These are phyloP conservation scores for Alternaria incomplexa DNA, from an alignment of 2,329 filamentous ascomycete genomes.

Conservation along the genomic window DNA sequence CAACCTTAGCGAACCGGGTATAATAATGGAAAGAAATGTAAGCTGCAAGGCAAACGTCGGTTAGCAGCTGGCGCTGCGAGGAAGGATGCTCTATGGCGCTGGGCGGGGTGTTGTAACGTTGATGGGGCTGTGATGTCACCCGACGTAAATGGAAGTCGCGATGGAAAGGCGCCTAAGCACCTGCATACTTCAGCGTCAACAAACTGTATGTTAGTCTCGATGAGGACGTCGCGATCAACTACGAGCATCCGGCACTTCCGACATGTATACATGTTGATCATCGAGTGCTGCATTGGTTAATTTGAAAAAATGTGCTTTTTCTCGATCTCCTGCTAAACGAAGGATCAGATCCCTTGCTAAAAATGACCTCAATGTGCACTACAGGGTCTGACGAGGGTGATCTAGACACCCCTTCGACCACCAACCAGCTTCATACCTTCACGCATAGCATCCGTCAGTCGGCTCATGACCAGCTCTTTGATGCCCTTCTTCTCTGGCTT, in stretches of 20 bases:
- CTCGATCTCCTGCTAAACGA: neutral
- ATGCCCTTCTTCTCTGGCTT: constrained; percentile 36
- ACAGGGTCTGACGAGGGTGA: neutral
- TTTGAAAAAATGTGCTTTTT: neutral
- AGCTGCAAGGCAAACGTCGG: neutral
- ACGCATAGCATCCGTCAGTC: constrained; percentile 41
- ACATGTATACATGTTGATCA: neutral
- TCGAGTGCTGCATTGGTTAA: neutral
- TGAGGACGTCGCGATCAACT: neutral
- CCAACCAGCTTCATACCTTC: constrained; percentile 44
- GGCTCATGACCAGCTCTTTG: constrained; percentile 34
- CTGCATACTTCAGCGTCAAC: neutral
- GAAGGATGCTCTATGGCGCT: neutral
- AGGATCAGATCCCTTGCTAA: neutral
- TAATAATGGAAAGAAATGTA: neutral
- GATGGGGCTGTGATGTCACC: constrained; percentile 1
- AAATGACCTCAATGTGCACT: neutral
- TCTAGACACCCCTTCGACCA: constrained; percentile 37
- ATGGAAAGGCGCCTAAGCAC: neutral
- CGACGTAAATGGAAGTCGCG: neutral
- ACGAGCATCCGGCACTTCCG: neutral
- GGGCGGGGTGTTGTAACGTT: neutral
- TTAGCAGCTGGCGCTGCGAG: neutral
- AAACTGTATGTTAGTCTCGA: neutral
- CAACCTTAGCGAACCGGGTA: neutral